Base-by-base conservation (phyloP, 805 yeast species). In the Wickerhamiella qilinensis region DNA sequence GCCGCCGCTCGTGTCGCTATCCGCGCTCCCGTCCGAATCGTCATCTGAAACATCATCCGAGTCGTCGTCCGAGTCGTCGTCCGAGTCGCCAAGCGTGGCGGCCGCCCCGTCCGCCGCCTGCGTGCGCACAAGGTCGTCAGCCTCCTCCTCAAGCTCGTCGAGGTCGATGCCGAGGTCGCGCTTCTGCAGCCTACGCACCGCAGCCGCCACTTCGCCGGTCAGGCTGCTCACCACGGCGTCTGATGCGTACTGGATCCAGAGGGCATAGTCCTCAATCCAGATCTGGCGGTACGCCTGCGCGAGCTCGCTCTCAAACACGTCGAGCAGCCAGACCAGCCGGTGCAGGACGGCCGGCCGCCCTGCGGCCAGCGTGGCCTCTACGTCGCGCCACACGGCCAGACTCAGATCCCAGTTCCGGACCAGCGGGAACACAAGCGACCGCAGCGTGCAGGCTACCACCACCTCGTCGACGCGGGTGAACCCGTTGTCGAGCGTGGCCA, bases 341-440 rank as follows among this genome's bases (percentile, higher is more conserved):
- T 71, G 69, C 27, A 85, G 59, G 0, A 86, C 67, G 12, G 69
- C 65, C 36, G 80, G 62, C 49, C 75, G 77, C 1, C 96, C 96
- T 20, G 70, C 71, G 38, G 77, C 56, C 35, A 91, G 59, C 3
- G 74, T 61, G 37, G 63, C 64, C 45, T 77, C 72, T 0, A 75
- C 81, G 53, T 82, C 94, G 27, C 71, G 67, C 93, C 94, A 82
- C 1, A 75, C 78, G 46, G 66, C 69, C 40, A 55, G 48, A 0
- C 73, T 57, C 19, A 91, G 56, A 3, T 65, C 68, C 58, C 65
- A 83, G 57, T 76, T 71, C 47, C 97, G 64, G 51, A 79, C 82
- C 37, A 84, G 64, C 0, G 97, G 97, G 45, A 72, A 85, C 14
- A 77, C 67, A 18, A 91, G 60, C 0, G 94, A 72, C 37, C 96